A percentile compares a stretch with the other conserved stretches of the same genome.
Evolutionary conservation across 352 stramenopile species (phyloP).

Genomic region (Globisporangium heterothallicum): DNA sequence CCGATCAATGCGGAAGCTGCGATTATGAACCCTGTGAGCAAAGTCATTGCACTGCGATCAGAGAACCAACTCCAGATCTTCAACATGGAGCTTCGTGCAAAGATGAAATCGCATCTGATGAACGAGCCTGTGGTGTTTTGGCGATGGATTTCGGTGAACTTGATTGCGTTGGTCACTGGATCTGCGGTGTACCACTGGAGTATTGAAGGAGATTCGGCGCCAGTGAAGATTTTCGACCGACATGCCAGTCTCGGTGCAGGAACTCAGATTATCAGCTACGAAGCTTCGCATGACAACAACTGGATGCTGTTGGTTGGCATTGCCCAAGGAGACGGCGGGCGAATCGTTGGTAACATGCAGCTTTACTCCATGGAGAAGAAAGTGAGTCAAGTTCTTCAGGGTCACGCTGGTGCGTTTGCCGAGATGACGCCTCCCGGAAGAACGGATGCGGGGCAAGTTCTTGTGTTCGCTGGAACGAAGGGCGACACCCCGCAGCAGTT

Average conservation of each 20-base stretch:
- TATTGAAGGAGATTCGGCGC: slow-evolving; percentile 89
- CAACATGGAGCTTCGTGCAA: slow-evolving; percentile 98
- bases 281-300: slow-evolving; percentile 95
- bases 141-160: slow-evolving; percentile 96
- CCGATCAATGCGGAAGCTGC: slow-evolving; percentile 98
- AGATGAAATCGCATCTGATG: slow-evolving; percentile 96
- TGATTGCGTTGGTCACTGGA: slow-evolving; percentile 96
- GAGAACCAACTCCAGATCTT: slow-evolving; percentile 98
- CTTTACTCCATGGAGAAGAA: slow-evolving; percentile 98
- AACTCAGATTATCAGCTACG: slow-evolving; percentile 99
- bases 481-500: slow-evolving; percentile 77
- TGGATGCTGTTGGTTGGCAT: slow-evolving; percentile 99
- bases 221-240: slow-evolving; percentile 97
- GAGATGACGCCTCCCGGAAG: slow-evolving; percentile 94
- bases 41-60: slow-evolving; percentile 83
- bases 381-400: slow-evolving; percentile 97
- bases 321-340: slow-evolving; percentile 89
- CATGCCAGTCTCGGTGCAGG: slow-evolving; percentile 91
- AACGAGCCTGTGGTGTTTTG: slow-evolving; percentile 96
- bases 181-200: slow-evolving; percentile 98
- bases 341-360: slow-evolving; percentile 97
- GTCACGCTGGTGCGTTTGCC: slow-evolving; percentile 95
- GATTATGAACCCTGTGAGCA: slow-evolving; percentile 99
- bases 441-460: slow-evolving; percentile 86
- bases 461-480: slow-evolving; percentile 84